phyloP scores from a whole-genome alignment of 164 flowering plant species.

The Echeveria elegans region DNA sequence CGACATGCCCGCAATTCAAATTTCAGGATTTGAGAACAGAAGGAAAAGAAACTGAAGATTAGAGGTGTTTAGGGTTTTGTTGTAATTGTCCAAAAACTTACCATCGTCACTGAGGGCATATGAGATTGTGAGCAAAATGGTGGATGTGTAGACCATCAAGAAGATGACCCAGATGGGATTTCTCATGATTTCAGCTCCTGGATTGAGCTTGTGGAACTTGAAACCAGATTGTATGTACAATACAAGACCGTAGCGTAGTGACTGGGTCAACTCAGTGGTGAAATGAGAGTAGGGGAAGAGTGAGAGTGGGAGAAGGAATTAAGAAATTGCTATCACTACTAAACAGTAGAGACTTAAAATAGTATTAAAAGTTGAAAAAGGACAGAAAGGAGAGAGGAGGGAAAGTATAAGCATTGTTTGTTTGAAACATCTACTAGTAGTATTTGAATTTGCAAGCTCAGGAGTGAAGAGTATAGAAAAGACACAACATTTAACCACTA shows the following conservation, averaged over 20 bases:
- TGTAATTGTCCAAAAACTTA: too few relatives aligned
- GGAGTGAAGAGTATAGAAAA: too few relatives aligned
- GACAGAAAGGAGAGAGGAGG: neutral
- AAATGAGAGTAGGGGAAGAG: neutral
- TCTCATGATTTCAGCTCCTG: conserved; percentile 1
- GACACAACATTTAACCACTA: neutral
- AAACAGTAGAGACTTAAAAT: neutral
- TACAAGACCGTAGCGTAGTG: too few relatives aligned
- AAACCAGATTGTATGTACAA: too few relatives aligned
- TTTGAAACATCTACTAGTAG: neutral
- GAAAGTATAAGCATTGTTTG: too few relatives aligned
- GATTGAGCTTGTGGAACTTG: too few relatives aligned
- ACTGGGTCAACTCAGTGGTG: conserved; percentile 3
- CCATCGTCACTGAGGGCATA: conserved; percentile 70
- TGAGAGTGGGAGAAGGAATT: neutral
- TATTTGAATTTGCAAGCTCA: neutral
- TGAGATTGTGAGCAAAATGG: conserved; percentile 25
- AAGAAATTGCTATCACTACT: neutral
- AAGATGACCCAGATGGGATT: conserved; percentile 11
- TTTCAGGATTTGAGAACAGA: neutral
- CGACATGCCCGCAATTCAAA: conserved; percentile 7
- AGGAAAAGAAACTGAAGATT: neutral
- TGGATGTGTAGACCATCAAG: conserved; percentile 14
- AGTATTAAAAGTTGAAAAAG: neutral
- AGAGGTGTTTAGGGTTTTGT: neutral